phyloP scores from a whole-genome alignment of 2,329 filamentous ascomycete genomes.

The Tolypocladium sp. region DNA sequence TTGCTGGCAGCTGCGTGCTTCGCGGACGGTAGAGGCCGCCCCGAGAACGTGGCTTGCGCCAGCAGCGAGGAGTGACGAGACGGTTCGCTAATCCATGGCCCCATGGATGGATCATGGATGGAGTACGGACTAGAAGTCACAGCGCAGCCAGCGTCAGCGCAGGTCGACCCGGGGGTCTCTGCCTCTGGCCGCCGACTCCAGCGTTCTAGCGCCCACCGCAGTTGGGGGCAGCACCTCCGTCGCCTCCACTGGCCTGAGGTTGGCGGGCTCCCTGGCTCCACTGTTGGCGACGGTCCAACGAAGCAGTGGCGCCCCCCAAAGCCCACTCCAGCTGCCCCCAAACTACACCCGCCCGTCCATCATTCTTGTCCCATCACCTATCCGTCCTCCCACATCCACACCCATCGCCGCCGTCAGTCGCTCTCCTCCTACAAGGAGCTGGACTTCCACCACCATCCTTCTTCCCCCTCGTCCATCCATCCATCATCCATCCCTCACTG shows the following conservation, averaged over 20 bases:
- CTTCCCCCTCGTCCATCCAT: slow-evolving; percentile 17
- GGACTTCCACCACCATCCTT: slow-evolving; percentile 14
- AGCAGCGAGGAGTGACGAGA: neutral
- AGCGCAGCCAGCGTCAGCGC: neutral
- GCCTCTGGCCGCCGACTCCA: neutral
- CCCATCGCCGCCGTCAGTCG: slow-evolving; percentile 8
- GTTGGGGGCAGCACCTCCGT: neutral
- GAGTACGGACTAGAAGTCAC: neutral
- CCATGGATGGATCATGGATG: too few species aligned
- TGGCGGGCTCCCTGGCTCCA: neutral
- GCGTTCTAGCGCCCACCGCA: neutral
- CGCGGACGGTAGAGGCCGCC: neutral
- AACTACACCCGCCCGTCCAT: neutral
- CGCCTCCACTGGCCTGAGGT: neutral
- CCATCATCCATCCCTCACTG: slow-evolving; percentile 31
- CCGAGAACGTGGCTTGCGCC: neutral
- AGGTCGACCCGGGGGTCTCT: neutral
- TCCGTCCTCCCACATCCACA: slow-evolving; percentile 15
- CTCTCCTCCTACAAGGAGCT: slow-evolving; percentile 16
- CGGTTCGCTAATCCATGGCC: neutral
- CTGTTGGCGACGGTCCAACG: neutral
- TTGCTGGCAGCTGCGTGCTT: neutral
- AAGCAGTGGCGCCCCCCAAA: slow-evolving; percentile 1
- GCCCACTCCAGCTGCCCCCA: slow-evolving; percentile 1
- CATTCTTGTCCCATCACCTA: slow-evolving; percentile 8